Evolutionary conservation across 148 eudicot species (phyloP).

Genomic region (Vaccinium macrocarpon): DNA sequence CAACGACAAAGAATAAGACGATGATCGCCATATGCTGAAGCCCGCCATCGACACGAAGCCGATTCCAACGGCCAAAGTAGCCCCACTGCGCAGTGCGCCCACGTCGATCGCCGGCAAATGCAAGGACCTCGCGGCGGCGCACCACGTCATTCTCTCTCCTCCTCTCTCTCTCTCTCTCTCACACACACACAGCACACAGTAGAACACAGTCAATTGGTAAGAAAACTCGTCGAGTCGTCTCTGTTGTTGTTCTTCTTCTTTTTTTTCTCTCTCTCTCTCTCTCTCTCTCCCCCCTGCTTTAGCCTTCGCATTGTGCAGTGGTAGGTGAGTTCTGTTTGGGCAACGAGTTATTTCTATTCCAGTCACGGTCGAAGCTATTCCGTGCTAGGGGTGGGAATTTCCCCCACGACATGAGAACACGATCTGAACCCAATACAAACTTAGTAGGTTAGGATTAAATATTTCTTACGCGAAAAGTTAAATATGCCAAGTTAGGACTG

Average conservation of each 20-base stretch:
- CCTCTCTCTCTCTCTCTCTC: slow-evolving; percentile 4
- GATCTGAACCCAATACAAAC: no score
- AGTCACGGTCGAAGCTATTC: no score
- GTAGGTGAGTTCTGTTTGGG: slow-evolving; percentile 6
- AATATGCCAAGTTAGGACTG: no score
- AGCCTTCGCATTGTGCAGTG: neutral
- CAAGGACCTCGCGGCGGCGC: slow-evolving; percentile 48
- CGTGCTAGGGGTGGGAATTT: no score
- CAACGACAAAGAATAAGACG: slow-evolving; percentile 10
- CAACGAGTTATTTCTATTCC: neutral
- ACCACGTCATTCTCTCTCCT: slow-evolving; percentile 50
- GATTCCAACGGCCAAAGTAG: slow-evolving; percentile 48
- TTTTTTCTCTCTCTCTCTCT: no score
- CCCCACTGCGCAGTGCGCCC: slow-evolving; percentile 37
- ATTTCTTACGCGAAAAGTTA: no score
- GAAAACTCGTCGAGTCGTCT: neutral
- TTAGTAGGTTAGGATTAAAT: no score
- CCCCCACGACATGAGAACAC: no score
- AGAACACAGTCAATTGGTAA: neutral
- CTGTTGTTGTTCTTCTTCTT: neutral
- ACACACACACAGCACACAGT: no score
- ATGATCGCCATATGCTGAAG: slow-evolving; percentile 35
- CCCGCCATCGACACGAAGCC: slow-evolving; percentile 54
- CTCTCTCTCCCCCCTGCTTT: neutral
- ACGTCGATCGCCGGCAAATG: slow-evolving; percentile 48